Percentiles rank a stretch among this genome's conserved stretches.
phyloP scores from a whole-genome alignment of 805 yeast species.

The Saccharomycopsis sp. region DNA sequence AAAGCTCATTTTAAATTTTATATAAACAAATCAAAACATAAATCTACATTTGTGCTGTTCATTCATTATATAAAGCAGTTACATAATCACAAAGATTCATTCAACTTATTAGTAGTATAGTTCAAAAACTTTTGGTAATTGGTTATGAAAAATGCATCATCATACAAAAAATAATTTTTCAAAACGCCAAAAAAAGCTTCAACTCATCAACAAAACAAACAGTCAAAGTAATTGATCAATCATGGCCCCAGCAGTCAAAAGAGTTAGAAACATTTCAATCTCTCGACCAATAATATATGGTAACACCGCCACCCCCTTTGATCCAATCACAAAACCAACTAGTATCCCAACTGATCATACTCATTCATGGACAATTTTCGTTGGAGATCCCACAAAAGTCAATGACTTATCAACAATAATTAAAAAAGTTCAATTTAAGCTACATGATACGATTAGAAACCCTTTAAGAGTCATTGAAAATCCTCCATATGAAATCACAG shows the following conservation, averaged over 20 bases:
- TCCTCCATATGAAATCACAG: slow-evolving; percentile 93
- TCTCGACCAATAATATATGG: slow-evolving; percentile 77
- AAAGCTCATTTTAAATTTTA: too few species aligned
- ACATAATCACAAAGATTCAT: too few species aligned
- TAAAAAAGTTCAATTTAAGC: slow-evolving; percentile 85
- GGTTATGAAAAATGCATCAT: too few species aligned
- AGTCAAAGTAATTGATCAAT: not conserved
- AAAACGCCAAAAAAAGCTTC: not conserved
- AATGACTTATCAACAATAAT: slow-evolving; percentile 73
- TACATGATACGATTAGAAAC: slow-evolving; percentile 88
- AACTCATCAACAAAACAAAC: not conserved
- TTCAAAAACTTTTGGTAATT: too few species aligned
- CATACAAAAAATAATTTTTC: too few species aligned
- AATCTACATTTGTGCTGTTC: too few species aligned
- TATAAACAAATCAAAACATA: too few species aligned
- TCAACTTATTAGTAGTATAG: too few species aligned
- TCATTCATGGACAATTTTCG: slow-evolving; percentile 91
- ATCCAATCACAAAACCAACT: slow-evolving; percentile 38
- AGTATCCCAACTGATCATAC: slow-evolving; percentile 83
- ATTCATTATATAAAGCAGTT: too few species aligned
- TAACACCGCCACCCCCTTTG: slow-evolving; percentile 63
- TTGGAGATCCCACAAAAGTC: slow-evolving; percentile 64
- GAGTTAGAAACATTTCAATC: slow-evolving; percentile 41
- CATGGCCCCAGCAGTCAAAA: slow-evolving; percentile 18
- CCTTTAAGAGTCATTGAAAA: slow-evolving; percentile 76